Evolutionary conservation across 495 filamentous ascomycete genomes (phyloP).

Genomic region (Niebla homalea): DNA sequence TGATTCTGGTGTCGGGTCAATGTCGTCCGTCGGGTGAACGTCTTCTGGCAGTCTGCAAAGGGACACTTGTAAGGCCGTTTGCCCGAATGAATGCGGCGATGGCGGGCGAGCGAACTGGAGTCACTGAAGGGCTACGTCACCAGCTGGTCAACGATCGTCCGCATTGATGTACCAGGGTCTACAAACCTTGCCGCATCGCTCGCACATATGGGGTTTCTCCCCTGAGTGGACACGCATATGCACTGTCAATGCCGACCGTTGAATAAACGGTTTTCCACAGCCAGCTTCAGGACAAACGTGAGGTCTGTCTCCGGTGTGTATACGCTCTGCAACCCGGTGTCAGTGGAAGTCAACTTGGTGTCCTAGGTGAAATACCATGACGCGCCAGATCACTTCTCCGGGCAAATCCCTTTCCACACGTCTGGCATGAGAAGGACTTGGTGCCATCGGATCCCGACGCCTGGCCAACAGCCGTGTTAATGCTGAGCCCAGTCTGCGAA

Average conservation of each 20-base stretch:
- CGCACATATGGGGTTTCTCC: conserved; percentile 97
- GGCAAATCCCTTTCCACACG: conserved; percentile 85
- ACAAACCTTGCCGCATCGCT: conserved; percentile 85
- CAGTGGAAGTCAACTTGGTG: conserved; percentile 16
- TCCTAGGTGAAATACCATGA: conserved; percentile 51
- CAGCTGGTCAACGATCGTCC: conserved; percentile 14
- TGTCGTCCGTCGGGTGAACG: conserved; percentile 89
- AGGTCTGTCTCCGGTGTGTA: conserved; percentile 82
- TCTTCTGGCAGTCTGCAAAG: conserved; percentile 96
- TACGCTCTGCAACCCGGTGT: conserved; percentile 54
- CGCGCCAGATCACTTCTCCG: conserved; percentile 86
- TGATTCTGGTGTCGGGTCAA: conserved; percentile 92
- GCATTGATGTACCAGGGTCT: conserved; percentile 1
- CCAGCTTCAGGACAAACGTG: conserved; percentile 85
- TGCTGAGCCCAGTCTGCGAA: conserved; percentile 16
- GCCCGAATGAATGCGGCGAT: conserved; percentile 89
- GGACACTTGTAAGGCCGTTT: conserved; percentile 96
- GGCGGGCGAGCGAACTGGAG: conserved; percentile 85
- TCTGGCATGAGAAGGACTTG: conserved; percentile 85
- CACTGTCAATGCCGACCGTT: conserved; percentile 92
- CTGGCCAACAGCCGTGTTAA: conserved; percentile 23
- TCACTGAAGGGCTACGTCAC: conserved; percentile 82
- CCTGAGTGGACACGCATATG: conserved; percentile 92
- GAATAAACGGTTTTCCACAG: conserved; percentile 94
- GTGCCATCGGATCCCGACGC: conserved; percentile 33